phyloP scores from a whole-genome alignment of 2,329 filamentous ascomycete species.

The Aspergillus novofumigatus region DNA sequence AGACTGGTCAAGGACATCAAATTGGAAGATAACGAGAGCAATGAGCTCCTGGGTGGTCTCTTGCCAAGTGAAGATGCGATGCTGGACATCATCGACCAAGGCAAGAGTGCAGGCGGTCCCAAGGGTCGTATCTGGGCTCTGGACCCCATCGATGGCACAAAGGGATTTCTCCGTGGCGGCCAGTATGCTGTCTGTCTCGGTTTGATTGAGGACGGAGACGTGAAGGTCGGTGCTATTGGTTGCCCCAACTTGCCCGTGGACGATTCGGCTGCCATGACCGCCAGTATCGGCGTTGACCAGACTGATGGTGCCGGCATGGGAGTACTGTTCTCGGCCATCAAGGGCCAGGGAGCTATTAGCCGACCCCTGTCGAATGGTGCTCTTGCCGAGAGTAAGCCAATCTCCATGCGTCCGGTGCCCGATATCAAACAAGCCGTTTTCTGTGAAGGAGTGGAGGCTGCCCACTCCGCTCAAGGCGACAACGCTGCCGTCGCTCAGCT shows the following conservation, averaged over 20 bases:
- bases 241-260: constrained; percentile 93
- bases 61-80: constrained; percentile 60
- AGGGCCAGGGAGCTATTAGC: constrained; percentile 74
- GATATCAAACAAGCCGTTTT: constrained; percentile 80
- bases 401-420: constrained; percentile 72
- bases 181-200: constrained; percentile 96
- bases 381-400: constrained; percentile 52
- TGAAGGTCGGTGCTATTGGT: constrained; percentile 89
- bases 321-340: constrained; percentile 81
- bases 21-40: constrained; percentile 62
- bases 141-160: constrained; percentile 96
- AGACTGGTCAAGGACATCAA: constrained; percentile 69
- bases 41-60: constrained; percentile 65
- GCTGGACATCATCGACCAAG: constrained; percentile 56
- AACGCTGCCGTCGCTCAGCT: constrained; percentile 78
- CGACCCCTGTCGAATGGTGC: constrained; percentile 60
- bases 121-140: constrained; percentile 79
- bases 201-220: constrained; percentile 86
- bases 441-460: constrained; percentile 94
- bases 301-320: constrained; percentile 72
- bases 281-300: constrained; percentile 69
- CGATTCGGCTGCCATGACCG: constrained; percentile 66
- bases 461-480: constrained; percentile 84
- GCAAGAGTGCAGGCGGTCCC: constrained; percentile 41
- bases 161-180: constrained; percentile 91